A percentile compares a stretch with the other conserved stretches of the same genome.
These are phyloP conservation scores for Neltuma alba DNA, from an alignment of 306 rosid species.

Conservation along the genomic window DNA sequence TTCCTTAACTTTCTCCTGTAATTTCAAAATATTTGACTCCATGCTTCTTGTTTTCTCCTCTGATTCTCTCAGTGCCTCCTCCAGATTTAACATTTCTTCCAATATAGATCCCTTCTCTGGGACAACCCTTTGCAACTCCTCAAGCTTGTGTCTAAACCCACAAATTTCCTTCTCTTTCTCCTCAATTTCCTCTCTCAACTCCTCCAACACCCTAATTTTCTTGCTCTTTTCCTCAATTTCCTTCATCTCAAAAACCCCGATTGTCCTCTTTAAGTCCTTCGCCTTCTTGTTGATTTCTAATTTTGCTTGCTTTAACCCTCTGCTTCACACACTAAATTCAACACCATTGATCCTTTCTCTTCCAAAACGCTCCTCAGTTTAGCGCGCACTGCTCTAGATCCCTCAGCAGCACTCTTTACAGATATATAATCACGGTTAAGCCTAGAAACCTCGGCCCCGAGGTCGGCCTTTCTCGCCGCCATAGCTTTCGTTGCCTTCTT, in stretches of 20 bases:
- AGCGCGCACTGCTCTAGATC: conserved; percentile 39
- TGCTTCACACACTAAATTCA: too few relatives aligned
- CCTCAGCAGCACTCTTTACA: conserved; percentile 38
- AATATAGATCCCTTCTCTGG: too few relatives aligned
- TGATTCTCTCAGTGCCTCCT: too few relatives aligned
- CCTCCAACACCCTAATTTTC: too few relatives aligned
- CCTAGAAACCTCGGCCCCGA: conserved; percentile 58
- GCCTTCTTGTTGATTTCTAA: conserved; percentile 63
- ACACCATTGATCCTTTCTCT: too few relatives aligned
- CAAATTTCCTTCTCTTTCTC: too few relatives aligned
- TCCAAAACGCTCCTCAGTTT: too few relatives aligned
- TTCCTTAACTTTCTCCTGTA: conserved; percentile 62
- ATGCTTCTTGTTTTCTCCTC: conserved; percentile 48
- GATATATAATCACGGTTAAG: conserved; percentile 53
- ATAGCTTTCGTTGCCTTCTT: conserved; percentile 40
- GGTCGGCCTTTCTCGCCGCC: conserved; percentile 46
- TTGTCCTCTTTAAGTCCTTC: conserved; percentile 76
- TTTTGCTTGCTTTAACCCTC: conserved; percentile 45
- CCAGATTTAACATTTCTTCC: too few relatives aligned
- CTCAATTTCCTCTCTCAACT: too few relatives aligned
- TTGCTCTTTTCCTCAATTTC: too few relatives aligned
- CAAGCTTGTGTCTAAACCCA: too few relatives aligned
- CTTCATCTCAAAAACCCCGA: conserved; percentile 58
- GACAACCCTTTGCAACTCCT: too few relatives aligned
- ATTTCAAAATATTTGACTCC: conserved; percentile 43